Evolutionary conservation across 176 grass and related monocot genomes (phyloP), one percentile per base, ranked within the genome.

Genomic region (Aegilops umbellulata): DNA sequence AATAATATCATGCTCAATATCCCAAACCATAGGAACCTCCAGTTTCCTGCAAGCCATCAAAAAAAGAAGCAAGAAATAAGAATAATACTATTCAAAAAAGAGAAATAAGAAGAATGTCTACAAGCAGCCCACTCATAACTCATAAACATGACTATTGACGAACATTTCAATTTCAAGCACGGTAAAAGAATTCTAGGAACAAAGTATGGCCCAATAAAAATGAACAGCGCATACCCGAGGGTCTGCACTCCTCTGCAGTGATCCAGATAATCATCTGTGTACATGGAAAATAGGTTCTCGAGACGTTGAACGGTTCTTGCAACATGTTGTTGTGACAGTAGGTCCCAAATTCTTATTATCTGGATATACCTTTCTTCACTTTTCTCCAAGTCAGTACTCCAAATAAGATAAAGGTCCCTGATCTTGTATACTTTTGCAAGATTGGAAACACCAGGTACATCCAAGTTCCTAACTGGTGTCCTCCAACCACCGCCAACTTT

Each of bases 271-370:
- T 80, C 87, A 86, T 93, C 87, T 38, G 92, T 97, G 65, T 95
- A 90, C 88, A 95, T 81, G 74, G 92, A 93, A 82, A 95, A 97
- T 4, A 97, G 38, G 89, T 93, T 81, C 86, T 93, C 80, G 0
- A 97, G 87, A 35, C 83, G 90, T 49, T 77, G 82, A 17, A 97
- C 19, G 23, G 86, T 78, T 86, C 83, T 88, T 76, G 79, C 87
- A 69, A 95, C 62, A 25, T 93, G 71, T 42, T 81, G 78, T 30
- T 88, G 78, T 13, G 90, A 86, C 14, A 91, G 31, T n/a, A 97
- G 4, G 47, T 95, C 87, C 95, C 92, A 97, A 38, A 97, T 81
- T 82, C 89, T 97, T 57, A 97, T 87, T 61, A 93, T 91, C 53
- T 97, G 95, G 5, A 81, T 72, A 81, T 89, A 97, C 20, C 73